A percentile compares a stretch with the other conserved stretches of the same genome.
Conservation (phyloP, 148 eudicot species). For the Oxyria digyna region DNA sequence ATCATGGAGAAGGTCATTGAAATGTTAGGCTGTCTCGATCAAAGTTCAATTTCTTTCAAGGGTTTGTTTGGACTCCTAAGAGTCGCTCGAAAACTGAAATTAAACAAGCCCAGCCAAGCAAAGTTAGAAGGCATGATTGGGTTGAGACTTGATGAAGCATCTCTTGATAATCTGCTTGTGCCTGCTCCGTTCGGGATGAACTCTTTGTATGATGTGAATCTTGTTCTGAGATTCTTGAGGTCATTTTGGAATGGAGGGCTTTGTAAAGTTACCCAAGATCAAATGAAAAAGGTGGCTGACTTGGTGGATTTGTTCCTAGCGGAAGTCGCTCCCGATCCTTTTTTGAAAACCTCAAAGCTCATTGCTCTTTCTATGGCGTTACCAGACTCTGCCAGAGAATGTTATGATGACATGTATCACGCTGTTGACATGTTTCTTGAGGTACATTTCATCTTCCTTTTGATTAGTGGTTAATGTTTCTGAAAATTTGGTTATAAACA, state of each 20-base stretch:
- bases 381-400: slow-evolving; percentile 60
- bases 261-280: slow-evolving; percentile 14
- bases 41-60: slow-evolving; percentile 28
- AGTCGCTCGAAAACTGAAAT: slow-evolving; percentile 19
- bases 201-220: slow-evolving; percentile 55
- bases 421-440: slow-evolving; percentile 64
- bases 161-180: slow-evolving; percentile 54
- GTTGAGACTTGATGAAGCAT: slow-evolving; percentile 46
- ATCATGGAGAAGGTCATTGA: slow-evolving; percentile 35
- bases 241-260: slow-evolving; percentile 21
- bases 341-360: slow-evolving; percentile 55
- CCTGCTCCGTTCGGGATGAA: slow-evolving; percentile 39
- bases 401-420: slow-evolving; percentile 51
- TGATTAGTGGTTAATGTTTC: neutral
- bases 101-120: slow-evolving; percentile 21
- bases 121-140: slow-evolving; percentile 60
- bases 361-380: slow-evolving; percentile 38
- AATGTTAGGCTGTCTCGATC: slow-evolving; percentile 35
- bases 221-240: slow-evolving; percentile 49
- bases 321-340: slow-evolving; percentile 80
- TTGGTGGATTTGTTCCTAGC: slow-evolving; percentile 54
- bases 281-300: slow-evolving; percentile 37
- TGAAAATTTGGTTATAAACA: too few species aligned
- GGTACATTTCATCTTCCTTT: slow-evolving; percentile 24
- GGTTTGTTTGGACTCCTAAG: slow-evolving; percentile 43